Evolutionary conservation across 768 basidiomycete genomes (phyloP).

Genomic region (Antrodiella citrinella): DNA sequence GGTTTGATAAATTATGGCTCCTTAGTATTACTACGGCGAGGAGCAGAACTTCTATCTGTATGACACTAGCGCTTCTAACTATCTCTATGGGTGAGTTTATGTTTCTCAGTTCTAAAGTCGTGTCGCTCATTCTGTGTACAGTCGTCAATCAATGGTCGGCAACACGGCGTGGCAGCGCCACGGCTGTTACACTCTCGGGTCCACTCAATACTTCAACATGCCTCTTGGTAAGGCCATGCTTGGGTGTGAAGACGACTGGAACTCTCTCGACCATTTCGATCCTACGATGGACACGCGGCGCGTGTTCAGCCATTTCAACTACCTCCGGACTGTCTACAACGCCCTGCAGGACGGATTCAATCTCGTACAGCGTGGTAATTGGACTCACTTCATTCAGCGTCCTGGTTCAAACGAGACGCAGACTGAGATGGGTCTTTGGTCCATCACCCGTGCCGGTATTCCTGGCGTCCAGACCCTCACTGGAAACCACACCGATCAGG

Average conservation of each 20-base stretch:
- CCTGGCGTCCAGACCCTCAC: slow-evolving; percentile 48
- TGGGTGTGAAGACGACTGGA: slow-evolving; percentile 88
- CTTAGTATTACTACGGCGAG: slow-evolving; percentile 78
- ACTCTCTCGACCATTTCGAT: slow-evolving; percentile 91
- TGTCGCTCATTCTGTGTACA: slow-evolving; percentile 19
- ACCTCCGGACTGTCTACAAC: slow-evolving; percentile 59
- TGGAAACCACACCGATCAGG: slow-evolving; percentile 53
- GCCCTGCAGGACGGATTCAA: slow-evolving; percentile 82
- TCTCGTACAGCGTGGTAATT: slow-evolving; percentile 78
- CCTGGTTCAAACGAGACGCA: slow-evolving; percentile 78
- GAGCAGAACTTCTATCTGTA: slow-evolving; percentile 86
- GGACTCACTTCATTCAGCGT: slow-evolving; percentile 70
- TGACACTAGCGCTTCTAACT: slow-evolving; percentile 86
- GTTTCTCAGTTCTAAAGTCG: background rate
- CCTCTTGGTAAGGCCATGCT: slow-evolving; percentile 69
- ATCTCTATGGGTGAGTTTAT: slow-evolving; percentile 69
- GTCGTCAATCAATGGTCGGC: slow-evolving; percentile 87
- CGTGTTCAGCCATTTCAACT: slow-evolving; percentile 63
- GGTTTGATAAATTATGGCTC: slow-evolving; percentile 10
- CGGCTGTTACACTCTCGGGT: slow-evolving; percentile 87
- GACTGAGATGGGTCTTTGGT: slow-evolving; percentile 88
- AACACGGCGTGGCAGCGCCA: slow-evolving; percentile 88
- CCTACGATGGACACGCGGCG: slow-evolving; percentile 75
- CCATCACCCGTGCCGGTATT: slow-evolving; percentile 63
- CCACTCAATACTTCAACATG: slow-evolving; percentile 91